Evolutionary conservation across 371 early-diverging fungal species (phyloP).

Genomic region (Mortierella sp.): DNA sequence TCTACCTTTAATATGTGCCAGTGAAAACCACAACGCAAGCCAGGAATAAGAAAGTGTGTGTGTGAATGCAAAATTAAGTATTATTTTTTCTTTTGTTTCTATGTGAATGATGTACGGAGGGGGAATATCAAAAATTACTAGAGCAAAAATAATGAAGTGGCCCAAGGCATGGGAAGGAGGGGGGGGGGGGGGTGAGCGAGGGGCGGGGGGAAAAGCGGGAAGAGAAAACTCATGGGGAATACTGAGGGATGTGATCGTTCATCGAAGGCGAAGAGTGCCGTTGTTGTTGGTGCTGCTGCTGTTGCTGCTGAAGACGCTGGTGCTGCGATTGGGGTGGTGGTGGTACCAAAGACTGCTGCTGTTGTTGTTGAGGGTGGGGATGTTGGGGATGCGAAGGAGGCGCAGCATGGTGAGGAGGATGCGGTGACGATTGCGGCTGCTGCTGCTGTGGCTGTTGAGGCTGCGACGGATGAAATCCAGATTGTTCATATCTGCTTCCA

Average conservation of each 20-base stretch:
- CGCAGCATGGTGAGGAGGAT: not conserved
- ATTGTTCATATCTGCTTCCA: conserved; percentile 23
- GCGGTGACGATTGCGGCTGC: conserved; percentile 1
- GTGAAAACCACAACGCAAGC: too few relatives aligned
- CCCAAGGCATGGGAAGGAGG: conserved; percentile 12
- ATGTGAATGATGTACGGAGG: too few relatives aligned
- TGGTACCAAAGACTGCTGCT: conserved; percentile 1
- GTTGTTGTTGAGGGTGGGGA: conserved; percentile 1
- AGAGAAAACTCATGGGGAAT: not conserved
- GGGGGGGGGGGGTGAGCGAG: not conserved
- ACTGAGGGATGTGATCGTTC: conserved; percentile 22
- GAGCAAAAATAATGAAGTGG: not conserved
- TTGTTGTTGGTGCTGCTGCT: conserved; percentile 16
- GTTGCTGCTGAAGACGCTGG: conserved; percentile 17
- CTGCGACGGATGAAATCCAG: conserved; percentile 30
- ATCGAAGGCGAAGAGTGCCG: conserved; percentile 38
- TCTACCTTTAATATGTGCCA: too few relatives aligned
- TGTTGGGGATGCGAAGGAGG: not conserved
- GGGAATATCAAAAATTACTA: too few relatives aligned
- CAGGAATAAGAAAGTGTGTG: too few relatives aligned
- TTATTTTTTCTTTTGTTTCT: too few relatives aligned
- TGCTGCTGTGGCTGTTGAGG: conserved; percentile 21
- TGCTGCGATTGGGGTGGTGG: conserved; percentile 8
- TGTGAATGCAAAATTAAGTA: too few relatives aligned
- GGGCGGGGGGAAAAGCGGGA: not conserved